Percentiles rank a stretch among this genome's conserved stretches.
Conservation (phyloP, 257 asterid species). For the Capsicum chinense region DNA sequence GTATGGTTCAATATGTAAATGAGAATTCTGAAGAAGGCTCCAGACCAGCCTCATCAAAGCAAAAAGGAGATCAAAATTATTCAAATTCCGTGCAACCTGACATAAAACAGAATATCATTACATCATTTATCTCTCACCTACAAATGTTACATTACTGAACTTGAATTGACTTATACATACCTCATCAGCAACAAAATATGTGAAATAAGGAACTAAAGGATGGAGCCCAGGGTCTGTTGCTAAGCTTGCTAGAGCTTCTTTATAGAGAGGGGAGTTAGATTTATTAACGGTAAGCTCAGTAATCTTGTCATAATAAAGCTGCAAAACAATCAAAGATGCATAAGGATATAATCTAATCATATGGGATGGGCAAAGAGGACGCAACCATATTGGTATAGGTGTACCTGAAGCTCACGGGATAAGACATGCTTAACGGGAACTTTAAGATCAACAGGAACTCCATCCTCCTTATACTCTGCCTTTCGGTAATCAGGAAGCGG, state of each 20-base stretch:
- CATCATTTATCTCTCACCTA: conserved; percentile 24
- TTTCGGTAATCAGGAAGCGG: conserved; percentile 69
- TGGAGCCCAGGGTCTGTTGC: conserved; percentile 98
- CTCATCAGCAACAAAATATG: conserved; percentile 94
- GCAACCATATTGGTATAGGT: conserved; percentile 29
- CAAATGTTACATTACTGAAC: conserved; percentile 25
- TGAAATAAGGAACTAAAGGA: conserved; percentile 94
- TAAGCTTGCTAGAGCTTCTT: conserved; percentile 83
- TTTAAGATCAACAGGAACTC: conserved; percentile 78
- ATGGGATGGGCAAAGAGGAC: conserved; percentile 32
- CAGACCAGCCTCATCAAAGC: conserved; percentile 96
- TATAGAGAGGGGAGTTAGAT: conserved; percentile 78
- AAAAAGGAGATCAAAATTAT: conserved; percentile 68
- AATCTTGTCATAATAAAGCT: conserved; percentile 97
- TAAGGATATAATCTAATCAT: conserved; percentile 21
- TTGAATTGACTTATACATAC: conserved; percentile 40
- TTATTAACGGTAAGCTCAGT: conserved; percentile 78
- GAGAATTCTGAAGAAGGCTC: conserved; percentile 95
- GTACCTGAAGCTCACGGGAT: conserved; percentile 98
- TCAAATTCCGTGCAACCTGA: conserved; percentile 88
- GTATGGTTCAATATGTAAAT: conserved; percentile 91
- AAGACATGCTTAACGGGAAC: conserved; percentile 93
- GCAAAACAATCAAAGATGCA: conserved; percentile 43
- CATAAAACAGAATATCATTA: conserved; percentile 35
- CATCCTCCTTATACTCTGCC: conserved; percentile 85